Percentiles rank a stretch among this genome's conserved stretches.
These are phyloP conservation scores for Rhododendron simsii DNA, from an alignment of 148 eudicot species.

Conservation along the genomic window DNA sequence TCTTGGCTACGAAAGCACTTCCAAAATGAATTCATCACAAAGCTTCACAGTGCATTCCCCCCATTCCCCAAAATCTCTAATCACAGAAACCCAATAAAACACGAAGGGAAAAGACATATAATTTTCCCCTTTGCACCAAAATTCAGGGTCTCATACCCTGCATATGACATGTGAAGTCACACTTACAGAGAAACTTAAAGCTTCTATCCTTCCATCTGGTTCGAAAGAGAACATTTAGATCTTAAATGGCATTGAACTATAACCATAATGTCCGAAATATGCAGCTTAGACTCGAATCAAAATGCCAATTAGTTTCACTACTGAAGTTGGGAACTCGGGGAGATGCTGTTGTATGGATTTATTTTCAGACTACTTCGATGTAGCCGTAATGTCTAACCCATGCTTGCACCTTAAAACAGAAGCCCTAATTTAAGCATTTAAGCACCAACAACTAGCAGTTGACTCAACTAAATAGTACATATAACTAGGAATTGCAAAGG, in stretches of 20 bases:
- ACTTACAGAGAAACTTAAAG: background rate
- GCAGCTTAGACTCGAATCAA: background rate
- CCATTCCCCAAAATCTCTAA: background rate
- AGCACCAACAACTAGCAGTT: background rate
- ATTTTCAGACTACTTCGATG: background rate
- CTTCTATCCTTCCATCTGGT: background rate
- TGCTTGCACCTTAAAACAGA: background rate
- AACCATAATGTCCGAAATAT: background rate
- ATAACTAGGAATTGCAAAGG: background rate
- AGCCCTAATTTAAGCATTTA: background rate
- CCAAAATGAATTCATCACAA: background rate
- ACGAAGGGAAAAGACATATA: background rate
- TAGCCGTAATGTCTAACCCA: background rate
- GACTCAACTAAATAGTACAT: background rate
- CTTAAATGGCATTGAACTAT: background rate
- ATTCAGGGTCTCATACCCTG: background rate
- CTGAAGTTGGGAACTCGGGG: background rate
- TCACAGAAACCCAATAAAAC: background rate
- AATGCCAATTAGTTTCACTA: background rate
- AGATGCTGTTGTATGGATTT: background rate
- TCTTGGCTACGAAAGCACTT: background rate
- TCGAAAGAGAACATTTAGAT: background rate
- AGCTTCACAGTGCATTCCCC: background rate
- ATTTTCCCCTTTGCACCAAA: background rate
- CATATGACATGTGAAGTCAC: background rate